Conservation (phyloP, 441 rosid genomes). For the Populus hybrid region DNA sequence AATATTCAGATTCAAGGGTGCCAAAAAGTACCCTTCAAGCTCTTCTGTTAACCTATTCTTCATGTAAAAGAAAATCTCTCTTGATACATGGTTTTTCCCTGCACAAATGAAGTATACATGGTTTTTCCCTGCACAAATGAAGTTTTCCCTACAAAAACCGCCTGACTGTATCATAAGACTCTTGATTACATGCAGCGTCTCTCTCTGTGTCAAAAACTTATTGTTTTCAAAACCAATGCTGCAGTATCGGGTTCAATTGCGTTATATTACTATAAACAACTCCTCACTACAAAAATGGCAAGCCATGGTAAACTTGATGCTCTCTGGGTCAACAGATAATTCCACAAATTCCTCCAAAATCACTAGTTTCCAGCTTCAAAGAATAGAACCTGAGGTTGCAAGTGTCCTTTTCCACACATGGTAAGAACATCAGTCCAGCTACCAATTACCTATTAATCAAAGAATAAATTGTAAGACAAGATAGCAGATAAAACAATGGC, state of each 20-base stretch:
- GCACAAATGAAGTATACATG: conserved; percentile 10
- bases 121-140: conserved; percentile 22
- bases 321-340: conserved; percentile 23
- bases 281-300: conserved; percentile 17
- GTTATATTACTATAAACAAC: conserved; percentile 18
- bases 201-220: conserved; percentile 29
- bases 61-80: conserved; percentile 17
- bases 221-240: conserved; percentile 23
- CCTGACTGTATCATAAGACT: conserved; percentile 20
- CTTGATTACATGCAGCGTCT: conserved; percentile 19
- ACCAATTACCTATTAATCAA: conserved; percentile 62
- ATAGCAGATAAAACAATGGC: neutral
- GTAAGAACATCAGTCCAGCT: conserved; percentile 76
- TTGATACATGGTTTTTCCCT: conserved; percentile 23
- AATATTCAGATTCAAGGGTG: conserved; percentile 11
- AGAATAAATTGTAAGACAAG: conserved; percentile 12
- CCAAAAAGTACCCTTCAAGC: conserved; percentile 19
- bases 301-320: conserved; percentile 13
- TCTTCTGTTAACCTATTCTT: conserved; percentile 23
- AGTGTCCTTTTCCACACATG: conserved; percentile 76
- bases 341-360: conserved; percentile 18
- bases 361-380: conserved; percentile 68
- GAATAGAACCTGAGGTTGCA: conserved; percentile 96
- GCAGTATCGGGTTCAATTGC: conserved; percentile 23
- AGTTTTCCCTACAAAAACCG: conserved; percentile 28